Evolutionary conservation across 2,329 filamentous ascomycete species (phyloP), one percentile per base, ranked within the genome.

Genomic region (Stachybotrys chartarum): DNA sequence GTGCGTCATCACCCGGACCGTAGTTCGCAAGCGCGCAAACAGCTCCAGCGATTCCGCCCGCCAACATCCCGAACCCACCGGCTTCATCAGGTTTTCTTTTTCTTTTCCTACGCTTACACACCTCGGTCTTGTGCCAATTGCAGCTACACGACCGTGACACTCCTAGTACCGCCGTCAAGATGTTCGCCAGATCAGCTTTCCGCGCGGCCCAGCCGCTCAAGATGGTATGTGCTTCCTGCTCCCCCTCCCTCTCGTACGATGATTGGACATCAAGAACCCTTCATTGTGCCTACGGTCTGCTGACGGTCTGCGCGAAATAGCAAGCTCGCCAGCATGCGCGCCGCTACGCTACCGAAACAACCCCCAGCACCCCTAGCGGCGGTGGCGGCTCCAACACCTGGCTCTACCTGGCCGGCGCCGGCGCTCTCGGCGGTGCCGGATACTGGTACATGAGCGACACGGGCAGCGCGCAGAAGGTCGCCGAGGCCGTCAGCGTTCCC

Each of bases 151-250:
- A 42, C 14, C 35, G 35, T 42, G 10, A 10, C 14, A 10, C 35
- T 10, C 14, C 45, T 47, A 3, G 10, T 24, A 8, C 45, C 10
- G 45, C 16, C 45, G 24, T 24, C 61, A 82, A 68, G 61, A 88
- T 90, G 85, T 87, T 90, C 67, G 78, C 86, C 59, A 79, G 86
- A 77, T 78, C 84, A 65, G 76, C 78, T 60, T 78, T 88, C 68
- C 81, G 85, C 68, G 80, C 79, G 63, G 80, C 80, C 54, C 83
- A 84, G 74, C 85, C 86, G 61, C 71, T 88, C 62, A 83, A 79
- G 71, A 81, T 81, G 75, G 86, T 89, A 75, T 68, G 24, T 24
- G 4, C 81, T 64, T 55, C 42, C 4, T 16, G 50, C 54, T 51
- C 47, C 52, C 54, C 55, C 17, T 52, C 56, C 42, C 52, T 51